These are phyloP conservation scores for Hypoxylon intermedium DNA, from an alignment of 495 filamentous ascomycete species.

Conservation along the genomic window DNA sequence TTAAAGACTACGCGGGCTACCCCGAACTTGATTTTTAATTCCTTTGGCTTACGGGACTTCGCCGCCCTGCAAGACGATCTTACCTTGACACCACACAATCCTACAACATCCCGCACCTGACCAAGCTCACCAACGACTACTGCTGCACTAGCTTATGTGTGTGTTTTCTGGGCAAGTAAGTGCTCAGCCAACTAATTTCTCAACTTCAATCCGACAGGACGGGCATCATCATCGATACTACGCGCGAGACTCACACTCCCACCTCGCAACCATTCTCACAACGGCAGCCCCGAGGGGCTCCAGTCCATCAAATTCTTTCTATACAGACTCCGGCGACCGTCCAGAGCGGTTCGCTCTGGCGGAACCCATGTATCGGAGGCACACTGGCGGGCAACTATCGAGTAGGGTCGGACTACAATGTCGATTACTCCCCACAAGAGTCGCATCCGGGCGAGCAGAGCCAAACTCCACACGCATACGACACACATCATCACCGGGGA, in stretches of 20 bases:
- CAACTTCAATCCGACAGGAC: slow-evolving; percentile 39
- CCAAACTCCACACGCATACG: slow-evolving; percentile 60
- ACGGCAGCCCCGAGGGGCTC: slow-evolving; percentile 56
- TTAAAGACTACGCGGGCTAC: slow-evolving; percentile 43
- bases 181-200: slow-evolving; percentile 34
- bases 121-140: slow-evolving; percentile 32
- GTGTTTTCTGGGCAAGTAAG: slow-evolving; percentile 39
- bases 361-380: slow-evolving; percentile 73
- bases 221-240: slow-evolving; percentile 40
- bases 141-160: slow-evolving; percentile 48
- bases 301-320: slow-evolving; percentile 57
- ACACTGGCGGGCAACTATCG: slow-evolving; percentile 71
- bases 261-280: slow-evolving; percentile 30
- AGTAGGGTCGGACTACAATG: slow-evolving; percentile 65
- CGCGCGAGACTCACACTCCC: slow-evolving; percentile 37
- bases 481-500: slow-evolving; percentile 55
- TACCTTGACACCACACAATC: slow-evolving; percentile 40
- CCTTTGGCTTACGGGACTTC: slow-evolving; percentile 38
- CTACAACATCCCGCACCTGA: slow-evolving; percentile 38
- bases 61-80: slow-evolving; percentile 38
- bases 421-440: slow-evolving; percentile 69
- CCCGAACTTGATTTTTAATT: slow-evolving; percentile 45
- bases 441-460: slow-evolving; percentile 63
- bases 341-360: slow-evolving; percentile 75
- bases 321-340: slow-evolving; percentile 66